phyloP scores from a whole-genome alignment of 495 filamentous ascomycete species.

The Tuber aestivum region DNA sequence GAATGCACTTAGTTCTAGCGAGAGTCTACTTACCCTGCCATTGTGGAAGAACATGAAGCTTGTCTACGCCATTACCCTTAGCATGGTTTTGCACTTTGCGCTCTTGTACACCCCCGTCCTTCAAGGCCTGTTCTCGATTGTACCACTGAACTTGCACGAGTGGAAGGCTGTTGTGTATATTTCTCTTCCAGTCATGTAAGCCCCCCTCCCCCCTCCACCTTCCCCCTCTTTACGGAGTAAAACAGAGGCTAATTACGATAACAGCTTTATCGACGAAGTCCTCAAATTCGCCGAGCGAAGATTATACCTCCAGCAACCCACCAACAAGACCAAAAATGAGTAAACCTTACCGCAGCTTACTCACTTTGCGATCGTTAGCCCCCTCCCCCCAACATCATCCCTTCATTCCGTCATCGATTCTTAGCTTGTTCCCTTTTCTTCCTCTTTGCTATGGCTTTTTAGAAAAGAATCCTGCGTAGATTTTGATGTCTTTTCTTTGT shows the following conservation, averaged over 20 bases:
- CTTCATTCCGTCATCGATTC: background rate
- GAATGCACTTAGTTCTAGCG: conserved; percentile 94
- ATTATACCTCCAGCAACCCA: conserved; percentile 28
- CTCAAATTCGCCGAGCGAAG: conserved; percentile 75
- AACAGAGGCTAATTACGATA: conserved; percentile 45
- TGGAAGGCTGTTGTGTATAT: conserved; percentile 90
- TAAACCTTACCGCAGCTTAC: conserved; percentile 6
- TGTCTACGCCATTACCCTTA: conserved; percentile 85
- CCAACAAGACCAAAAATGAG: conserved; percentile 30
- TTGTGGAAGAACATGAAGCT: conserved; percentile 97
- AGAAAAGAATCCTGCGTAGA: conserved; percentile 1
- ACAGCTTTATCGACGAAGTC: conserved; percentile 78
- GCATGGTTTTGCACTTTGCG: conserved; percentile 94
- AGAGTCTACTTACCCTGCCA: conserved; percentile 86
- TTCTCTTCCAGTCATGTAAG: conserved; percentile 91
- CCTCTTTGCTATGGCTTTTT: background rate
- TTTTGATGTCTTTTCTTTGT: background rate
- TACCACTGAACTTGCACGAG: conserved; percentile 80
- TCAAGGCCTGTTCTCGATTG: conserved; percentile 81
- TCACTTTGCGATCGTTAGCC: background rate
- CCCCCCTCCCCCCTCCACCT: background rate
- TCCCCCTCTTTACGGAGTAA: background rate
- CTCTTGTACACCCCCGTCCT: conserved; percentile 89
- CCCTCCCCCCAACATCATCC: background rate
- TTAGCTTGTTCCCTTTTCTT: background rate